Percentiles rank a stretch among this genome's conserved stretches.
phyloP scores from a whole-genome alignment of 495 filamentous ascomycete genomes.

The Aspergillus incahuasiensis region DNA sequence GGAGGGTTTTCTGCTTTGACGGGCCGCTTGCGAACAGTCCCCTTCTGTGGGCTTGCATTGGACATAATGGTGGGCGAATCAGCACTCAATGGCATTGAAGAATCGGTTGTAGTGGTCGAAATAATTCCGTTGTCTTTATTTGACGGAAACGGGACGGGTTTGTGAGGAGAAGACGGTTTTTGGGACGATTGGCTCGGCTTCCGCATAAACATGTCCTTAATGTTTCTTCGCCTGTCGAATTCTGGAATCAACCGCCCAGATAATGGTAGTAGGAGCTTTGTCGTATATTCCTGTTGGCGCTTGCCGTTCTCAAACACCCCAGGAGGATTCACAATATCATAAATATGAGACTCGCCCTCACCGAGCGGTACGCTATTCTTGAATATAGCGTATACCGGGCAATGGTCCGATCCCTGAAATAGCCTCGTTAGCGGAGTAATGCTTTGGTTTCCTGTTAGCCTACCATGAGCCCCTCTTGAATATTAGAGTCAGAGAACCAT shows the following conservation, averaged over 20 bases:
- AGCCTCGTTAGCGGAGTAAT: constrained; percentile 15
- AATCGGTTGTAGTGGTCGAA: not conserved
- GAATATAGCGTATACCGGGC: constrained; percentile 81
- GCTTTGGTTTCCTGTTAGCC: not conserved
- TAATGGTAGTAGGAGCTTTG: constrained; percentile 61
- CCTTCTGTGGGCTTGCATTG: constrained; percentile 12
- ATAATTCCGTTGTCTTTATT: not conserved
- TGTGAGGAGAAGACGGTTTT: constrained; percentile 3
- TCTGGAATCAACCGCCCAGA: constrained; percentile 84
- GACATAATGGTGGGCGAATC: not conserved
- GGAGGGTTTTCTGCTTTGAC: constrained; percentile 16
- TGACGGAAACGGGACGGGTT: not conserved
- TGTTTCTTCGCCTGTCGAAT: constrained; percentile 76
- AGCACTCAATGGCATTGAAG: not conserved
- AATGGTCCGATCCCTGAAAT: constrained; percentile 83
- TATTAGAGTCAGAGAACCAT: constrained; percentile 86
- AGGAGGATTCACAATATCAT: constrained; percentile 75
- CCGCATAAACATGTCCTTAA: constrained; percentile 84
- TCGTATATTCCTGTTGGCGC: constrained; percentile 60
- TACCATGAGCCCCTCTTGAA: constrained; percentile 88
- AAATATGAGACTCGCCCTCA: constrained; percentile 50
- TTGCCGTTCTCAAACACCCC: constrained; percentile 70
- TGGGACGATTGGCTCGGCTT: constrained; percentile 38
- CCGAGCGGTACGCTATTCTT: constrained; percentile 55
- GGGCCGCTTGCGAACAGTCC: constrained; percentile 29